Percentiles rank a stretch among this genome's conserved stretches.
phyloP scores from a whole-genome alignment of 2,329 filamentous ascomycete species.

The Stagonosporopsis tanaceti region DNA sequence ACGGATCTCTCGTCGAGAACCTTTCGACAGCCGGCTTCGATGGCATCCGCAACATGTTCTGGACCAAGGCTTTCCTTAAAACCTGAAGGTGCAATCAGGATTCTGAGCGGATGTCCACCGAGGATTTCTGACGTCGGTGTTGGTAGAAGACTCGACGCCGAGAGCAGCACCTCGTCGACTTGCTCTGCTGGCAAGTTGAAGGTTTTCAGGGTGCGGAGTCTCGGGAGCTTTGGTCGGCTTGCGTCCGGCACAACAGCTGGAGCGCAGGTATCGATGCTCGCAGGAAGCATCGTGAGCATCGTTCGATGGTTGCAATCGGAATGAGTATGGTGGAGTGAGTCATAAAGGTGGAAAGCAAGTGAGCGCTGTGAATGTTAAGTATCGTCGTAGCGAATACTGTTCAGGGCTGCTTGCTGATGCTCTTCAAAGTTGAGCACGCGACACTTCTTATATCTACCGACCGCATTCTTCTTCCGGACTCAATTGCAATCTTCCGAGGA shows the following conservation, averaged over 20 bases:
- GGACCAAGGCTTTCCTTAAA: constrained; percentile 64
- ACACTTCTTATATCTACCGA: constrained; percentile 27
- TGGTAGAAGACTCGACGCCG: constrained; percentile 25
- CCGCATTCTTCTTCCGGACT: background rate
- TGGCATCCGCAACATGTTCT: constrained; percentile 59
- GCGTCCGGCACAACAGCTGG: constrained; percentile 11
- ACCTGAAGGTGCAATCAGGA: constrained; percentile 62
- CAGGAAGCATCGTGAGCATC: constrained; percentile 26
- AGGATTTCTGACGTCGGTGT: constrained; percentile 35
- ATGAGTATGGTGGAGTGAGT: background rate
- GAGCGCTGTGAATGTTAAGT: background rate
- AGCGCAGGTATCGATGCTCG: constrained; percentile 8
- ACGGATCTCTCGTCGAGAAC: constrained; percentile 52
- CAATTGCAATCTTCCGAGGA: constrained; percentile 6
- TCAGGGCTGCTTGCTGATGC: constrained; percentile 11
- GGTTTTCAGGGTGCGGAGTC: constrained; percentile 32
- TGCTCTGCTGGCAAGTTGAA: constrained; percentile 28
- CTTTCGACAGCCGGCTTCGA: constrained; percentile 58
- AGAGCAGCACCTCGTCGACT: constrained; percentile 28
- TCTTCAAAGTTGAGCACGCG: constrained; percentile 18
- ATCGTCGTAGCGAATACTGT: constrained; percentile 15
- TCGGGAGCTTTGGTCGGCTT: constrained; percentile 25
- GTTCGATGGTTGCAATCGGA: background rate
- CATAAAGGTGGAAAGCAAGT: background rate
- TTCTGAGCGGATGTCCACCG: constrained; percentile 33